Base-by-base conservation (phyloP, 202 grass and related monocot species). In the Saccharum hybrid region DNA sequence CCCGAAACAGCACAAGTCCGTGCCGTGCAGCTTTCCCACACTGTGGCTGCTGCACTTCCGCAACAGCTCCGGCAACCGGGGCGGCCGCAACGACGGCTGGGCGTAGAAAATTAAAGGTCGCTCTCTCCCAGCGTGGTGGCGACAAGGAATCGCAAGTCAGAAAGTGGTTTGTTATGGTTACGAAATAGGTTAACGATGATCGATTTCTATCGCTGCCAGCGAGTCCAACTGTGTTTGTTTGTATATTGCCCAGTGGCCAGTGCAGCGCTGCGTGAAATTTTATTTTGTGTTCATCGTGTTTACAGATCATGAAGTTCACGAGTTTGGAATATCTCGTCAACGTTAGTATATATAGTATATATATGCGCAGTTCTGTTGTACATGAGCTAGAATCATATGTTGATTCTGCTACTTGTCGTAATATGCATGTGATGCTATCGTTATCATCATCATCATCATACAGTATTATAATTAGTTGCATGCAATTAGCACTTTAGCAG, bases 1-100 rank as follows among this genome's bases (percentile, higher is more conserved):
- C 39, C 3, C 71, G 45, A 51, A 19, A 9, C 13, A 23, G 15
- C 57, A 74, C 13, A 34, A 68, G 13, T 8, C 43, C 37, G 74
- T 30, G 18, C 61, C 81, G 62, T 84, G 66, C 22, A 61, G 79
- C 67, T 80, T 26, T 74, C 36, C 60, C 33, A 4, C 75, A 34
- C 86, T 81, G 14, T 88, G 84, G 77, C 64, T 93, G 71, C 30
- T 80, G 33, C 86, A 74, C 15, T 68, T 90, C 84, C 76, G 83
- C 74, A 66, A 66, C 71, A 75, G 85, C 75, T 30, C 38, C 41
- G 65, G 67, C 13, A 84, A 18, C 78, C 48, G 68, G 26, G 61
- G 33, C 34, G 51, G 66, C 42, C 33, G 65, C 33, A 33, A 38
- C 60, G 22, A 38, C 69, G 18, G 28, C 18, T 81, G 65, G 71